These are phyloP conservation scores for Platismatia glauca DNA, from an alignment of 495 filamentous ascomycete genomes.

Conservation along the genomic window DNA sequence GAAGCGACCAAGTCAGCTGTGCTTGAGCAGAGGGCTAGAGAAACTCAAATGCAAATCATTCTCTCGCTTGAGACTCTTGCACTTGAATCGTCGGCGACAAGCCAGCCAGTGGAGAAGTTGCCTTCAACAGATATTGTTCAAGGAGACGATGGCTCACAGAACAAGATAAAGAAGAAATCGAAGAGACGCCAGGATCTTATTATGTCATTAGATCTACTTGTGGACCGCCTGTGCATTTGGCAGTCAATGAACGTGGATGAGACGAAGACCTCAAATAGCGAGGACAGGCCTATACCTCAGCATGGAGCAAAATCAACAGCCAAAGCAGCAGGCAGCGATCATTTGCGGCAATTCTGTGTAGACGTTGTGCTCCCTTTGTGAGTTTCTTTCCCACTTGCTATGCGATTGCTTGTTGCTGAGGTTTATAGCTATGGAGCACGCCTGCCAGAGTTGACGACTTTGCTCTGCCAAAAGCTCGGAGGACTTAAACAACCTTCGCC, in stretches of 20 bases:
- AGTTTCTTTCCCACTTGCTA: slow-evolving; percentile 25
- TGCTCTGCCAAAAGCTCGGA: slow-evolving; percentile 79
- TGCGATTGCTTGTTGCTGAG: neutral
- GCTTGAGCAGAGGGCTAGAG: slow-evolving; percentile 57
- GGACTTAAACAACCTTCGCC: slow-evolving; percentile 61
- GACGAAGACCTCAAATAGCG: slow-evolving; percentile 43
- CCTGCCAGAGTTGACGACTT: slow-evolving; percentile 68
- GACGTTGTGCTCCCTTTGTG: slow-evolving; percentile 92
- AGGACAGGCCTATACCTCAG: slow-evolving; percentile 21
- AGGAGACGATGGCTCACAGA: slow-evolving; percentile 21
- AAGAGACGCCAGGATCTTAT: slow-evolving; percentile 51
- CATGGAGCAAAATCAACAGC: slow-evolving; percentile 27
- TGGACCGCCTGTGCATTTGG: slow-evolving; percentile 94
- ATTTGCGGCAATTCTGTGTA: slow-evolving; percentile 70
- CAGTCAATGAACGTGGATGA: slow-evolving; percentile 64
- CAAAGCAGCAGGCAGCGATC: slow-evolving; percentile 45
- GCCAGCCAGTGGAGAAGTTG: slow-evolving; percentile 23
- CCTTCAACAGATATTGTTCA: slow-evolving; percentile 30
- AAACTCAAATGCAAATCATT: slow-evolving; percentile 87
- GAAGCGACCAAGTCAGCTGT: slow-evolving; percentile 49
- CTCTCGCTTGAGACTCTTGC: slow-evolving; percentile 81
- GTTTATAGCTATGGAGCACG: slow-evolving; percentile 66
- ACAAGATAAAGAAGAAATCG: slow-evolving; percentile 25
- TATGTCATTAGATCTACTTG: slow-evolving; percentile 68
- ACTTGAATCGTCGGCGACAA: slow-evolving; percentile 45